Conservation (phyloP, 345 rosid genomes). For the Eucalyptus coolabah region DNA sequence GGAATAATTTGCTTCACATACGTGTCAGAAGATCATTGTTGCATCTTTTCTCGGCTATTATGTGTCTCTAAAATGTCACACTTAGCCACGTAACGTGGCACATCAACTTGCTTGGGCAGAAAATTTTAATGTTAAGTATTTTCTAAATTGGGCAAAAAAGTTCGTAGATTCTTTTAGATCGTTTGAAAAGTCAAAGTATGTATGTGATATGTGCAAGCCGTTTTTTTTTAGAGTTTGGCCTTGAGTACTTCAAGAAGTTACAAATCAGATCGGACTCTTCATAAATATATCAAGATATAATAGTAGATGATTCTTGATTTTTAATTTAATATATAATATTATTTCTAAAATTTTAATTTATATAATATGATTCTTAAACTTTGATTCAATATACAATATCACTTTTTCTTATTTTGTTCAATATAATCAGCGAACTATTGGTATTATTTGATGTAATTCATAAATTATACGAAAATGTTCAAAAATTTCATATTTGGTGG, state of each 20-base stretch:
- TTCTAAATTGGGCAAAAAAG: background rate
- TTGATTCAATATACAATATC: no score
- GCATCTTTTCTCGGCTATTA: background rate
- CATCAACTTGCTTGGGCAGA: background rate
- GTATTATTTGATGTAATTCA: no score
- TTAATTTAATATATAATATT: no score
- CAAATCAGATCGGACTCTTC: background rate
- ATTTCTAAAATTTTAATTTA: rapidly evolving
- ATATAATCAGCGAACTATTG: rapidly evolving
- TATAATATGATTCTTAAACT: rapidly evolving
- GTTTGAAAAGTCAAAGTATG: background rate
- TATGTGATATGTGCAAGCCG: background rate
- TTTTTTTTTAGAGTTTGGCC: background rate
- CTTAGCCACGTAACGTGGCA: background rate
- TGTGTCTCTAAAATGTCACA: background rate
- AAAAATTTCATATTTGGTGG: rapidly evolving
- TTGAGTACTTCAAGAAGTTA: background rate
- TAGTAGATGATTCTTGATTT: rapidly evolving
- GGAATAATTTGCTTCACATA: background rate
- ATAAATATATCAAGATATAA: background rate
- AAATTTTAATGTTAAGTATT: background rate
- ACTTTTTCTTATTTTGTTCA: no score
- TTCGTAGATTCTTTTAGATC: background rate
- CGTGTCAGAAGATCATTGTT: background rate
- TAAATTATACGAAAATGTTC: no score